Evolutionary conservation across 2,329 filamentous ascomycete genomes (phyloP).

Genomic region (Hypoxylon sp.): DNA sequence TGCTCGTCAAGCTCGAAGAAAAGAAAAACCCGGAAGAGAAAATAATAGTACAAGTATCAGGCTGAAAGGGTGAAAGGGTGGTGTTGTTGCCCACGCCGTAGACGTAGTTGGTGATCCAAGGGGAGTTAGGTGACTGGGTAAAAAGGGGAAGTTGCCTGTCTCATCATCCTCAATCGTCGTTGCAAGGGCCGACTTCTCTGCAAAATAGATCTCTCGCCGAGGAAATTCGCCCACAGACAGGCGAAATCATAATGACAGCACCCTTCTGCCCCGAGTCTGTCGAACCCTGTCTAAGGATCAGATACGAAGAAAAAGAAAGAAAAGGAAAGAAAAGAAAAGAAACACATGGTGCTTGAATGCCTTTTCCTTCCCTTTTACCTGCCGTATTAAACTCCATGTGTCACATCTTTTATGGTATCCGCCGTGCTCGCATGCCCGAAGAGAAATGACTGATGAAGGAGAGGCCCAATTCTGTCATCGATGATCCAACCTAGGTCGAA

Average conservation of each 20-base stretch:
- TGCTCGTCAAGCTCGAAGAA: slow-evolving; percentile 56
- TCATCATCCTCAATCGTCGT: slow-evolving; percentile 48
- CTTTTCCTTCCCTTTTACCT: slow-evolving; percentile 57
- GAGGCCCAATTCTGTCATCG: slow-evolving; percentile 42
- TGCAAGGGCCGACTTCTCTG: slow-evolving; percentile 43
- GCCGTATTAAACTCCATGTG: slow-evolving; percentile 55
- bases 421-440: slow-evolving; percentile 52
- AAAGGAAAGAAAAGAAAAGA: slow-evolving; percentile 49
- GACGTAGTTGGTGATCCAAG: slow-evolving; percentile 50
- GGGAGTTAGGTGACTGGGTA: slow-evolving; percentile 37
- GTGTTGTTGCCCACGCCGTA: slow-evolving; percentile 53
- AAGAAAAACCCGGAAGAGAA: slow-evolving; percentile 51
- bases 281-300: slow-evolving; percentile 48
- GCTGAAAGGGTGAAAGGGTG: slow-evolving; percentile 51
- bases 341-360: slow-evolving; percentile 53
- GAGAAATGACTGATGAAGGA: slow-evolving; percentile 49
- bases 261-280: slow-evolving; percentile 40
- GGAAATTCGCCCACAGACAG: slow-evolving; percentile 43
- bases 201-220: slow-evolving; percentile 37
- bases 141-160: slow-evolving; percentile 37
- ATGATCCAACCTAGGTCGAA: slow-evolving; percentile 42
- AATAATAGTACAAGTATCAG: slow-evolving; percentile 58
- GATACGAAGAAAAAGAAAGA: slow-evolving; percentile 40
- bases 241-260: slow-evolving; percentile 46
- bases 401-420: slow-evolving; percentile 54